A percentile compares a stretch with the other conserved stretches of the same genome.
phyloP scores from a whole-genome alignment of 2,329 filamentous ascomycete species.

The Fusarium sp. region DNA sequence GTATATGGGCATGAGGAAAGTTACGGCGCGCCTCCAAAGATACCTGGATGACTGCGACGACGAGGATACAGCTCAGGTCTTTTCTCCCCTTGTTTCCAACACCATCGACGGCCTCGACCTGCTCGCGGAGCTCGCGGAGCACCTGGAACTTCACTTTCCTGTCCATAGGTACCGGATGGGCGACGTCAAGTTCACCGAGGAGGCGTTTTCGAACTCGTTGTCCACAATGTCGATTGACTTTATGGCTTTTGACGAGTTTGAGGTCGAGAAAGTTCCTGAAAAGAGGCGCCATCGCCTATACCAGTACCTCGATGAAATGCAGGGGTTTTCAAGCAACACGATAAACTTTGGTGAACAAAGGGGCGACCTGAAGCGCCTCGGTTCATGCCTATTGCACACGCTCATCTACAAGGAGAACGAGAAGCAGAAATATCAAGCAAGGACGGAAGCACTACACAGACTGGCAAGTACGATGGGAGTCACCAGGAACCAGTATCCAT shows the following conservation, averaged over 20 bases:
- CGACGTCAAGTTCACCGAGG: background rate
- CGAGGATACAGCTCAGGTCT: conserved; percentile 1
- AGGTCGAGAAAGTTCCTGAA: conserved; percentile 11
- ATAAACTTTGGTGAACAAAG: conserved; percentile 28
- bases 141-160: conserved; percentile 20
- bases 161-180: background rate
- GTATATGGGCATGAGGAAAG: conserved; percentile 34
- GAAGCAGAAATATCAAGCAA: background rate
- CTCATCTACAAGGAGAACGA: conserved; percentile 30
- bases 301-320: conserved; percentile 37
- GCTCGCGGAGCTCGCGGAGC: conserved; percentile 37
- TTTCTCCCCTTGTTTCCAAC: conserved; percentile 39
- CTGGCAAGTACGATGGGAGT: conserved; percentile 28
- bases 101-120: conserved; percentile 36
- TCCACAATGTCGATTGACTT: conserved; percentile 21
- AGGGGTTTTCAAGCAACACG: conserved; percentile 12
- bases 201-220: background rate
- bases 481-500: conserved; percentile 18
- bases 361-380: conserved; percentile 42
- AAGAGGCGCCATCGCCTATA: conserved; percentile 18
- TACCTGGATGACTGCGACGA: conserved; percentile 33
- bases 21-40: conserved; percentile 29
- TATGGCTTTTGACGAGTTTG: conserved; percentile 31
- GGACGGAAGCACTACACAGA: background rate
- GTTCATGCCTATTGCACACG: conserved; percentile 32